Evolutionary conservation across 768 basidiomycete species (phyloP), one percentile per base, ranked within the genome.

Genomic region (Leccinum sublutescens): DNA sequence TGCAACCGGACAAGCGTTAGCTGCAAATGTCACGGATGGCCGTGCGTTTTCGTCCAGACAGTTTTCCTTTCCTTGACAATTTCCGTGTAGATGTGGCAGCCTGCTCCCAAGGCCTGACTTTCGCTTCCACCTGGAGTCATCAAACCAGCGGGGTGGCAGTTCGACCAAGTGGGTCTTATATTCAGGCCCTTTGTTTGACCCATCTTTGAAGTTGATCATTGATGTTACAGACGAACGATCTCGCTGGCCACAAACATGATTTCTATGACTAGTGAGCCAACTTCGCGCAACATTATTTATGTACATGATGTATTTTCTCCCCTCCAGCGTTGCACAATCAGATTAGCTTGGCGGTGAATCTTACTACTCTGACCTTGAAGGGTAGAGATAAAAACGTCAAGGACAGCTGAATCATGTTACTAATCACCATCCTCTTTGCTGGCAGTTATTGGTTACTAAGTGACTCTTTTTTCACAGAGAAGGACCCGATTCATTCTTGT

Each of bases 361-460:
- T 9, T 29, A 50, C 23, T 56, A 56, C 15, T 49, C 47, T 15
- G 33, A 56, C 12, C 55, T 56, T 11, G 55, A 56, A 38, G 48
- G 55, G 55, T 56, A 19, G 10, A 34, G 48, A 27, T 19, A 38
- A 36, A 38, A 34, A 17, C 34, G 25, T 50, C 12, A 29, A 12
- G 33, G 8, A 31, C 36, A 17, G 12, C 15, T 27, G 27, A 5
- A 38, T 38, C 11, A 27, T 27, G 6, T 27, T 23, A 29, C 29
- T 10, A 10, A 50, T 9, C 48, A 5, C 12, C 10, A 11, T 29
- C 19, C 34, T 15, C 10, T 27, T 19, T 50, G 55, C 34, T 11
- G 34, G 48, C n/a, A 50, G 55, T 50, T 56, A 56, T 34, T 56
- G 55, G 55, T 56, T 56, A 38, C 48, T 50, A 8, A 29, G 55